Conservation (phyloP, 1,139 yeast genomes). For the Pichia sorboxylosa region DNA sequence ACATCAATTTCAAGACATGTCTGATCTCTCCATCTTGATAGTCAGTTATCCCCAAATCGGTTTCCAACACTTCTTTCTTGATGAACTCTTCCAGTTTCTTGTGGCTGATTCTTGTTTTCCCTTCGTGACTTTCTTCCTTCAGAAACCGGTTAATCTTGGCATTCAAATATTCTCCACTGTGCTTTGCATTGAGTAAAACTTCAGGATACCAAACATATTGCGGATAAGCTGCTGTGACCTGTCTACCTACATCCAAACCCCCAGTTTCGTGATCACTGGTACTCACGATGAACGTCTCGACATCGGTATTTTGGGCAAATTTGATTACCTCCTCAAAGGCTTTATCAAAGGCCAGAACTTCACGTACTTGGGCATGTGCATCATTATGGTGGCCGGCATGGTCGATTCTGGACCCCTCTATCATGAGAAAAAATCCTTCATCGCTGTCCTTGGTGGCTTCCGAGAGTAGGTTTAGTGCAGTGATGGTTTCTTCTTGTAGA, state of each 20-base stretch:
- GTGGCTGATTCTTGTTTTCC: background rate
- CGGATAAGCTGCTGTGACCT: constrained; percentile 46
- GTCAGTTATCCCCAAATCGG: constrained; percentile 51
- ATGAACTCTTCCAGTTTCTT: constrained; percentile 33
- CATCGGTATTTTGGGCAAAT: constrained; percentile 50
- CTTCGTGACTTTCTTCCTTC: constrained; percentile 5
- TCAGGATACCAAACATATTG: constrained; percentile 73
- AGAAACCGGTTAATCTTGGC: constrained; percentile 23
- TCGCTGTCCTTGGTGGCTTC: constrained; percentile 58
- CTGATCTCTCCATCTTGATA: constrained; percentile 23
- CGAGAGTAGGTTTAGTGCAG: constrained; percentile 56
- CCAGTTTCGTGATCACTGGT: constrained; percentile 93
- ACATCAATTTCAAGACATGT: constrained; percentile 2
- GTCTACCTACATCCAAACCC: constrained; percentile 70
- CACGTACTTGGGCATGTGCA: constrained; percentile 78
- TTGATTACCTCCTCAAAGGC: constrained; percentile 61
- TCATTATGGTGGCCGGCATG: constrained; percentile 89
- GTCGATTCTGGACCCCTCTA: constrained; percentile 85
- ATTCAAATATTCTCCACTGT: constrained; percentile 61
- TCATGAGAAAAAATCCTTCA: constrained; percentile 66
- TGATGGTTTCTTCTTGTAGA: constrained; percentile 57
- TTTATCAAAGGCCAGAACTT: constrained; percentile 64
- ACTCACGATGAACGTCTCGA: constrained; percentile 62
- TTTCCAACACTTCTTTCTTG: constrained; percentile 29
- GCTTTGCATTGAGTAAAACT: constrained; percentile 50